Conservation (phyloP, 495 filamentous ascomycete genomes). For the Collariella sp. region DNA sequence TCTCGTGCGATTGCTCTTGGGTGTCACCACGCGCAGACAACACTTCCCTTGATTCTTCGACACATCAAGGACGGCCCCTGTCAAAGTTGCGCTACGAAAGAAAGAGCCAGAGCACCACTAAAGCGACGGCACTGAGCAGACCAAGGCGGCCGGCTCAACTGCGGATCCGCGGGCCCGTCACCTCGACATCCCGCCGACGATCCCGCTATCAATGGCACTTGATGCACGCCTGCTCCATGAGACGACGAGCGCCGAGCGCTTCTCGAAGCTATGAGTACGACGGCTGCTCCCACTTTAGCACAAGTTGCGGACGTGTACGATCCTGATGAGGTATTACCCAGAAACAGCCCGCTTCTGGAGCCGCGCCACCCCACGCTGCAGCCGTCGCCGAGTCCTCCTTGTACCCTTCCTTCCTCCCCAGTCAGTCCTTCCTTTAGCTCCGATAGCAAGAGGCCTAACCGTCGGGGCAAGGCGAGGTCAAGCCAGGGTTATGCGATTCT, state of each 20-base stretch:
- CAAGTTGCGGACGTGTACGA: constrained; percentile 38
- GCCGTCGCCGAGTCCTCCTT: constrained; percentile 31
- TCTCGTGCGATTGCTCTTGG: constrained; percentile 16
- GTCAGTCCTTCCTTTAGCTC: constrained; percentile 33
- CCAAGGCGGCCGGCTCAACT: not conserved
- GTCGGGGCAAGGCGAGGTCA: constrained; percentile 34
- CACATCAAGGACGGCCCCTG: constrained; percentile 5
- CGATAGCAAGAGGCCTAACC: constrained; percentile 34
- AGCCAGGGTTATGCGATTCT: constrained; percentile 49
- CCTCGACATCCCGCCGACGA: not conserved
- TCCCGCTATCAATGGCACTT: constrained; percentile 27
- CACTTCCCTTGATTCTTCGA: constrained; percentile 3
- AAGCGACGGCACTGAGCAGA: not conserved
- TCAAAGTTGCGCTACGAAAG: constrained; percentile 4
- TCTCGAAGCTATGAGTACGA: constrained; percentile 40
- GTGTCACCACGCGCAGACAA: constrained; percentile 11
- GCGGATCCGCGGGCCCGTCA: not conserved
- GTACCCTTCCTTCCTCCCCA: constrained; percentile 24
- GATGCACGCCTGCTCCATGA: constrained; percentile 20
- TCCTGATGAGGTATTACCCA: constrained; percentile 37
- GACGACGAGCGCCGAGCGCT: constrained; percentile 18
- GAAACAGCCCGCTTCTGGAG: constrained; percentile 37
- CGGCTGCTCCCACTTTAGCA: constrained; percentile 28
- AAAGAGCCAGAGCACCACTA: not conserved
- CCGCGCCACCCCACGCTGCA: constrained; percentile 33